These are phyloP conservation scores for Talaromyces pinophilus DNA, from an alignment of 2,329 filamentous ascomycete species.

Conservation along the genomic window DNA sequence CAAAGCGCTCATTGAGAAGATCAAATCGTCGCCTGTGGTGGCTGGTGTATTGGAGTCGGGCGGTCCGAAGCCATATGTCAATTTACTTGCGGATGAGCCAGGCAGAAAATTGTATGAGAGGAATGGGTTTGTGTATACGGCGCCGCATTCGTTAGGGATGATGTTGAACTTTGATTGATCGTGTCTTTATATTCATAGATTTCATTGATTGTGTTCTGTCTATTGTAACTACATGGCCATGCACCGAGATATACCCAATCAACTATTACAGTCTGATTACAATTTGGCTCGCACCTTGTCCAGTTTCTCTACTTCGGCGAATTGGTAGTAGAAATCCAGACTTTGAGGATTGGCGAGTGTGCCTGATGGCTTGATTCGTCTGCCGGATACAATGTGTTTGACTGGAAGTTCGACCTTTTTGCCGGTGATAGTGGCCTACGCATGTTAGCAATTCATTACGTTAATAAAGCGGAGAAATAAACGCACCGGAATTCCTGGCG, in stretches of 20 bases:
- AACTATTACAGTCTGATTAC: background rate
- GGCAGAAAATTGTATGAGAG: conserved; percentile 49
- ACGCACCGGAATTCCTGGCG: conserved; percentile 74
- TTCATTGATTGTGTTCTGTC: background rate
- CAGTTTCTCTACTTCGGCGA: conserved; percentile 68
- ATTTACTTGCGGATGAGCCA: conserved; percentile 49
- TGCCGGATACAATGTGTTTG: conserved; percentile 79
- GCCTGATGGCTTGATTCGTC: conserved; percentile 71
- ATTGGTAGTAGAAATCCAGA: conserved; percentile 76
- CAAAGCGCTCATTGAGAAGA: conserved; percentile 45
- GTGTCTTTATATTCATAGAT: background rate
- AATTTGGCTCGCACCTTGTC: conserved; percentile 36
- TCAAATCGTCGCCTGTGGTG: conserved; percentile 43
- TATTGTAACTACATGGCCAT: background rate
- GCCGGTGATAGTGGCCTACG: conserved; percentile 73
- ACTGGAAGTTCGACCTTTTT: conserved; percentile 77
- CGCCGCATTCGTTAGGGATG: conserved; percentile 44
- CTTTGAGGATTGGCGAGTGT: conserved; percentile 76
- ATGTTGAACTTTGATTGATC: conserved; percentile 25
- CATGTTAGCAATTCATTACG: background rate
- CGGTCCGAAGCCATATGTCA: conserved; percentile 45
- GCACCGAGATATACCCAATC: background rate
- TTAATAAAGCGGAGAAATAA: conserved; percentile 25
- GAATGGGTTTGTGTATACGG: conserved; percentile 51
- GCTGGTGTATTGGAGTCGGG: conserved; percentile 22